Base-by-base conservation (phyloP, 2,329 filamentous ascomycete species). In the Hypoxylon sp. region DNA sequence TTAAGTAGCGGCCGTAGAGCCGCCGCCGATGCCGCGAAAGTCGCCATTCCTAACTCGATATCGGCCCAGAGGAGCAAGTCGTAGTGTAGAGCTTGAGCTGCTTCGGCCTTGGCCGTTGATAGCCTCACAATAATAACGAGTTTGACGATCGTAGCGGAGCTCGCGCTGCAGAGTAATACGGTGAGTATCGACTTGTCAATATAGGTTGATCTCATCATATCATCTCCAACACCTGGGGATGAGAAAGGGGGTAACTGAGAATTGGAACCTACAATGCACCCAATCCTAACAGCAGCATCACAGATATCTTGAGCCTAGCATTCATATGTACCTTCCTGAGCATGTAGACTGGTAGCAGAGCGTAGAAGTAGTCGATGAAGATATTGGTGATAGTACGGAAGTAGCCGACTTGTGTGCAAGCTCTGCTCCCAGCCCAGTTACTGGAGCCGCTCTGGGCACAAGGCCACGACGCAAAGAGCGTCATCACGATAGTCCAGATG, bases 281-380 rank as follows among this genome's bases (percentile, higher is more conserved):
- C n/a, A 79, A 61, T 1, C 77, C 74, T 10, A 79, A 59, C 3
- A 79, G 55, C 17, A 78, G 52, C 19, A 77, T 68, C 7, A 76
- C 76, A 0, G 74, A 70, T 3, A 76, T 11, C 65, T 78, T 78
- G 11, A 77, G 62, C 28, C 66, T 70, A 2, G 36, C 58, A 23
- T 70, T 73, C 73, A 79, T 75, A 38, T 73, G 72, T 0, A 75
- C 72, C 2, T 74, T 72, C 63, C 75, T 70, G 11, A 79, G 73
- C 49, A 79, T 77, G 14, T 61, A 71, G 1, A 77, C 51, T 1
- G 77, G 77, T 13, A 77, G 51, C 1, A 78, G 57, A 32, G 77
- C 76, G 43, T 77, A 78, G 55, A 78, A 79, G 58, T 77, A 79
- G 65, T 79, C 76, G 70, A 79, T 77, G 63, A 78, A 73, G 36